Percentiles rank a stretch among this genome's conserved stretches.
Evolutionary conservation across 148 eudicot species (phyloP).

Genomic region (Silene conica): DNA sequence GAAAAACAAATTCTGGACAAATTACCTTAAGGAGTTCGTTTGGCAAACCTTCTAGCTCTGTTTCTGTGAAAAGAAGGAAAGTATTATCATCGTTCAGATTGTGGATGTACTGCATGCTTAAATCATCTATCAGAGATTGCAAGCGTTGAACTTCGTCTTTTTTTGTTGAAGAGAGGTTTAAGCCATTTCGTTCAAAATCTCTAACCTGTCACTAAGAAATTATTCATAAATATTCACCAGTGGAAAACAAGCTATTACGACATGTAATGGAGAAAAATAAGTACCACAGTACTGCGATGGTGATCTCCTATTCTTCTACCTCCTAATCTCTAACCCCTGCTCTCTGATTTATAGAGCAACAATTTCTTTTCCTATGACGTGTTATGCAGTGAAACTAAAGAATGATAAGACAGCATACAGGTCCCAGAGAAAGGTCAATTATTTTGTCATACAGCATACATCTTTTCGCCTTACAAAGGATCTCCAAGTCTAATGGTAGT

Average conservation of each 20-base stretch:
- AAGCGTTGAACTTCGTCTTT: conserved; percentile 77
- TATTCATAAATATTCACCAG: conserved; percentile 34
- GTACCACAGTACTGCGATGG: neutral
- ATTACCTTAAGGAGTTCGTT: conserved; percentile 71
- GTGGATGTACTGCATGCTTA: conserved; percentile 63
- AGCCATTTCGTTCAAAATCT: conserved; percentile 86
- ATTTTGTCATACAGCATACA: too few species aligned
- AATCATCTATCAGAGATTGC: conserved; percentile 67
- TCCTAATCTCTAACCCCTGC: neutral
- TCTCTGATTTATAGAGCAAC: too few species aligned
- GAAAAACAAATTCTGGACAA: conserved; percentile 6
- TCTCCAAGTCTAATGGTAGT: neutral
- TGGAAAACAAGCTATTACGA: neutral
- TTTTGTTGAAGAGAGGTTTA: conserved; percentile 71
- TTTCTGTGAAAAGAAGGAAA: conserved; percentile 54
- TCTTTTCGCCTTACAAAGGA: neutral
- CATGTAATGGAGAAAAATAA: neutral
- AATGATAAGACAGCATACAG: too few species aligned
- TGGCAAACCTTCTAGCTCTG: conserved; percentile 84
- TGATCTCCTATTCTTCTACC: neutral
- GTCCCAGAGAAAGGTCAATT: too few species aligned
- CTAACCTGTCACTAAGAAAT: conserved; percentile 79
- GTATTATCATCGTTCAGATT: conserved; percentile 67
- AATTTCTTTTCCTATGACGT: neutral
- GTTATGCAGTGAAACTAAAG: too few species aligned